Evolutionary conservation across 306 rosid genomes (phyloP).

Genomic region (Gleditsia sinensis): DNA sequence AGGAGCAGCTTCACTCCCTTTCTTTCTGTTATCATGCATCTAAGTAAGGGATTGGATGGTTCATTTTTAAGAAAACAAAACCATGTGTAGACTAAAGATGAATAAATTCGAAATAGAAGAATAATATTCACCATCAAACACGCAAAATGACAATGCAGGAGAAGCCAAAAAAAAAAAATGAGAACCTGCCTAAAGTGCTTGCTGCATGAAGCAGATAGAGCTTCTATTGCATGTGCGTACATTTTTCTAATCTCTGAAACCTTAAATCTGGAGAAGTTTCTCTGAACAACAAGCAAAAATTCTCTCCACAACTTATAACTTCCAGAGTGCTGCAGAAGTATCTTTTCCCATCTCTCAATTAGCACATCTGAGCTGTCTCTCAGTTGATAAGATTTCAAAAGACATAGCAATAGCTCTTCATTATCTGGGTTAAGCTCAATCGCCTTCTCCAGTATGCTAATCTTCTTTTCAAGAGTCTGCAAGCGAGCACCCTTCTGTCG

Average conservation of each 20-base stretch:
- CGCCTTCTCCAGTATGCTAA: conserved; percentile 95
- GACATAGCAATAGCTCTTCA: conserved; percentile 77
- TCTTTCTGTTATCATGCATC: background rate
- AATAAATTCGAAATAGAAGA: conserved; percentile 31
- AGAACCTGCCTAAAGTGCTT: conserved; percentile 99
- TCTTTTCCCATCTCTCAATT: conserved; percentile 85
- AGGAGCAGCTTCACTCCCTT: conserved; percentile 10
- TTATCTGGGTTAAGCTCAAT: conserved; percentile 80
- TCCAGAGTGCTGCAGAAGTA: conserved; percentile 74
- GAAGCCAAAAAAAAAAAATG: conserved; percentile 39
- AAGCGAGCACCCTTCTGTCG: conserved; percentile 96
- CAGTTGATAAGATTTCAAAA: conserved; percentile 75
- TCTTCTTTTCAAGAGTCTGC: conserved; percentile 91
- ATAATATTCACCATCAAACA: background rate
- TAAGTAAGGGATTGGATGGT: conserved; percentile 17
- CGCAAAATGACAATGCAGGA: conserved; percentile 19
- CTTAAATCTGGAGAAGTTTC: conserved; percentile 91
- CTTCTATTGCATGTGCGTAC: conserved; percentile 91
- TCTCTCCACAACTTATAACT: conserved; percentile 82
- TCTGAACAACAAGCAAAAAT: conserved; percentile 79
- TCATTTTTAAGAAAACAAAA: conserved; percentile 9
- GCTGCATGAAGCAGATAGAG: conserved; percentile 81
- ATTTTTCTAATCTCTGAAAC: conserved; percentile 86
- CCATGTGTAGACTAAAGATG: background rate
- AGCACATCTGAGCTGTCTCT: conserved; percentile 83